These are phyloP conservation scores for Acrocalymma vagum DNA, from an alignment of 2,329 filamentous ascomycete species.

Conservation along the genomic window DNA sequence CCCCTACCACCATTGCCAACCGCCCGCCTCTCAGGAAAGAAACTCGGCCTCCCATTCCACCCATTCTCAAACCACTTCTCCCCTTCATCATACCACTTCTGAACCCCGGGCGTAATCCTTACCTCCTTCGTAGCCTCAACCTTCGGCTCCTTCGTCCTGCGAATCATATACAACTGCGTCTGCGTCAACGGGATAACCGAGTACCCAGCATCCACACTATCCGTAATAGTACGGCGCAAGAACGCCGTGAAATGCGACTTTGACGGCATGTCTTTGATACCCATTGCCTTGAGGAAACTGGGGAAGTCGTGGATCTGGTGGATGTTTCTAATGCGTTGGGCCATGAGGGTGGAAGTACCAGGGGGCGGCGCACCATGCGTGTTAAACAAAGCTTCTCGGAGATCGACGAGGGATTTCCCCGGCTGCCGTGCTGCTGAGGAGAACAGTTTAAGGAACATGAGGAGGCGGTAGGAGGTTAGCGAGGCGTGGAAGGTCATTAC, in stretches of 20 bases:
- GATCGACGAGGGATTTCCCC: conserved; percentile 44
- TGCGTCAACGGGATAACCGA: conserved; percentile 32
- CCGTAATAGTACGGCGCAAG: conserved; percentile 29
- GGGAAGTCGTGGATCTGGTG: conserved; percentile 54
- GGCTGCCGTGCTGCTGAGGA: conserved; percentile 53
- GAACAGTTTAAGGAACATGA: conserved; percentile 64
- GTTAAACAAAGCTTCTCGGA: conserved; percentile 57
- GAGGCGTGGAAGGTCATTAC: conserved; percentile 57
- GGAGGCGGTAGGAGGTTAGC: conserved; percentile 58
- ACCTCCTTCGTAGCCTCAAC: conserved; percentile 26
- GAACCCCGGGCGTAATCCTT: conserved; percentile 10
- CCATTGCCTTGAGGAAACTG: conserved; percentile 55
- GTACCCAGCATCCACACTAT: conserved; percentile 32
- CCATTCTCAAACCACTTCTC: conserved; percentile 23
- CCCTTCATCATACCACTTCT: conserved; percentile 21
- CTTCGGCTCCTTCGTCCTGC: conserved; percentile 23
- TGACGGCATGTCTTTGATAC: conserved; percentile 35
- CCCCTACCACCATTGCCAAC: not conserved
- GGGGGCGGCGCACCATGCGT: conserved; percentile 56
- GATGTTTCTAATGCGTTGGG: conserved; percentile 55
- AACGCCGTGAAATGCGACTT: conserved; percentile 30
- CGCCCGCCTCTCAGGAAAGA: conserved; percentile 22
- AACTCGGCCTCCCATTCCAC: conserved; percentile 21
- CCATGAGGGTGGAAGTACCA: conserved; percentile 51
- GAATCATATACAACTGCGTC: conserved; percentile 31